Base-by-base conservation (phyloP, 352 stramenopile genomes). In the Globisporangium orthogonon region DNA sequence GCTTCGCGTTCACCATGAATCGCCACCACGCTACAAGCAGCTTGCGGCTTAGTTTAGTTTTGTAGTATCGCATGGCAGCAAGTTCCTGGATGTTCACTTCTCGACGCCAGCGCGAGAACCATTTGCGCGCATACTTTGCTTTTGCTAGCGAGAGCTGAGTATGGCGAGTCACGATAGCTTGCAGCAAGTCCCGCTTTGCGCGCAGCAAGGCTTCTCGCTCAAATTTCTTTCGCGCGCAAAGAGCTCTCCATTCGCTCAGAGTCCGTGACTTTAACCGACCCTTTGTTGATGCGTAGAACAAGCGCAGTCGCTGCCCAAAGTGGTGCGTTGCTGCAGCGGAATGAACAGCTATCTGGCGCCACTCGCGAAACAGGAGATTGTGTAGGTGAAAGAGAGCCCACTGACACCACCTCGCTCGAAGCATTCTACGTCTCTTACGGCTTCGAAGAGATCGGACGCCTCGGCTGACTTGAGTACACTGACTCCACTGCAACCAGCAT, bases 1-100 rank as follows among this genome's bases (percentile, higher is more conserved):
- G 77, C 53, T 85, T 87, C 1, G 44, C 44, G 46, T 85, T 67
- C 10, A 83, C 64, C 0, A 69, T 70, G 41, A 65, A 46, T 14
- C 67, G 74, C 77, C 77, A 83, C 74, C 74, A 85, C 18, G 28
- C 54, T 3, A 61, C 2, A 0, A 80, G 15, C 6, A 56, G 18
- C n/a, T 62, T 73, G 10, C 51, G 58, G 33, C 62, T 44, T 18
- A 80, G 18, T 41, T n/a, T 30, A 17, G 14, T 40, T 28, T 31
- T 31, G 58, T 58, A 75, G 48, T 71, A 53, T 4, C 43, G 15
- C 10, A 30, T 50, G 4, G 66, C 63, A n/a, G 43, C 44, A n/a
- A 58, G 33, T 15, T 7, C 40, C 2, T 30, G 43, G 4, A 9
- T 37, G 31, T 39, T 13, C 35, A 53, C 39, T 17, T 37, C 28